These are phyloP conservation scores for Globisporangium viniferum DNA, from an alignment of 352 stramenopile species.

Conservation along the genomic window DNA sequence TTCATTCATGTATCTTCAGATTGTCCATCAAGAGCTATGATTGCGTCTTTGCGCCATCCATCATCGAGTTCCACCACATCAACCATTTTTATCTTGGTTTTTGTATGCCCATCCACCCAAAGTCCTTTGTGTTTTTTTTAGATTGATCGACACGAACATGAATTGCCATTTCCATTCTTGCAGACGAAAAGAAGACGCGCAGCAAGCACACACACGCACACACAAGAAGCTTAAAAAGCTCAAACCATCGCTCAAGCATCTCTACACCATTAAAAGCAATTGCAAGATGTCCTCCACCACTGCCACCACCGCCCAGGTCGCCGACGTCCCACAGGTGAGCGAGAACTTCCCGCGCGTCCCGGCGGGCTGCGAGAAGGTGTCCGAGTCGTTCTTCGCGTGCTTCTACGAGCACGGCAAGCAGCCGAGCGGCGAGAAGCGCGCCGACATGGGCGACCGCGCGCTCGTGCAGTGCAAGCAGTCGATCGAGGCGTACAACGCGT, in stretches of 20 bases:
- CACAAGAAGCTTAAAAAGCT: not conserved
- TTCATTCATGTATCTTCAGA: slow-evolving; percentile 1
- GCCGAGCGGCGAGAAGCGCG: slow-evolving; percentile 40
- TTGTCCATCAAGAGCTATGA: not conserved
- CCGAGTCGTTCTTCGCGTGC: slow-evolving; percentile 75
- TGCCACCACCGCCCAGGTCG: slow-evolving; percentile 1
- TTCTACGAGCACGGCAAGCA: slow-evolving; percentile 85
- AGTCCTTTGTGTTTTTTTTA: slow-evolving; percentile 13
- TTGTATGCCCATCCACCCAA: slow-evolving; percentile 36
- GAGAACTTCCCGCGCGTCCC: slow-evolving; percentile 75
- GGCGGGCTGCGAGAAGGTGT: slow-evolving; percentile 60
- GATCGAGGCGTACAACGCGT: slow-evolving; percentile 70
- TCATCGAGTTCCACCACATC: not conserved
- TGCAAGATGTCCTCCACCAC: slow-evolving; percentile 7
- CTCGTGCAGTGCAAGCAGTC: slow-evolving; percentile 51
- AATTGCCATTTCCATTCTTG: slow-evolving; percentile 5
- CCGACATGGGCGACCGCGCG: slow-evolving; percentile 65
- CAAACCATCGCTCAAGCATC: not conserved
- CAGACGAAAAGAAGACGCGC: slow-evolving; percentile 5
- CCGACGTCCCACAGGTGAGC: slow-evolving; percentile 53
- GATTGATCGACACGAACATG: slow-evolving; percentile 10
- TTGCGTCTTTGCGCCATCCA: not conserved
- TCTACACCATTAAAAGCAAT: not conserved
- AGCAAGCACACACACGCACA: not conserved
- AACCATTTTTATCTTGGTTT: slow-evolving; percentile 30